Conservation (phyloP, 1,284 basidiomycete genomes). For the Ustilago curta region DNA sequence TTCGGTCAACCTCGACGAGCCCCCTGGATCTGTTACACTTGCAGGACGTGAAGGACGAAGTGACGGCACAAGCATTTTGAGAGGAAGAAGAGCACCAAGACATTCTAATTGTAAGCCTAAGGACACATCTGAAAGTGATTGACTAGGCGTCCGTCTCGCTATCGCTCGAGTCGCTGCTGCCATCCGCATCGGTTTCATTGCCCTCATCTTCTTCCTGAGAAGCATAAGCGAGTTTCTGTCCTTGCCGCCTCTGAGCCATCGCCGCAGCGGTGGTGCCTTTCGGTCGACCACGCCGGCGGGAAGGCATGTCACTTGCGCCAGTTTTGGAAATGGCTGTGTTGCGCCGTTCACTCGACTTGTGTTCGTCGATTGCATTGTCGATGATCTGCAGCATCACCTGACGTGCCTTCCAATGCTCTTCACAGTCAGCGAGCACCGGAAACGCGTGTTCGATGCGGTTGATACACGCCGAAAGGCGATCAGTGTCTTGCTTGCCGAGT, state of each 20-base stretch:
- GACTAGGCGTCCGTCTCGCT: constrained; percentile 5
- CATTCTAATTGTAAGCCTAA: no score
- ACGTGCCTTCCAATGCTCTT: constrained; percentile 54
- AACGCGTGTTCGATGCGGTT: constrained; percentile 46
- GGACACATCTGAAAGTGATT: no score
- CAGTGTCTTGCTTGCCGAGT: neutral
- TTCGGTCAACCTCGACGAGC: no score
- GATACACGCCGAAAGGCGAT: constrained; percentile 4
- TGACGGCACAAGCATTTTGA: no score
- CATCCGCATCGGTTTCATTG: neutral
- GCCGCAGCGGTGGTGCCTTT: constrained; percentile 1
- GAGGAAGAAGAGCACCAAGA: no score
- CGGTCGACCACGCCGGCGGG: constrained; percentile 2
- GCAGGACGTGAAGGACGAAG: no score
- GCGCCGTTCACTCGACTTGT: constrained; percentile 1
- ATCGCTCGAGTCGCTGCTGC: constrained; percentile 1
- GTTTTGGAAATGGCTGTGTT: neutral
- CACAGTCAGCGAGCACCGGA: constrained; percentile 49
- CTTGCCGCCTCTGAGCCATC: neutral
- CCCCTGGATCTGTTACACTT: no score
- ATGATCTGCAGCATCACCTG: constrained; percentile 57
- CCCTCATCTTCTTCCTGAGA: neutral
- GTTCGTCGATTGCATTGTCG: constrained; percentile 57
- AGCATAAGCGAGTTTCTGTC: neutral
- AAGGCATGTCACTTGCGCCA: neutral